Conservation (phyloP, 805 yeast species). For the Wickerhamiella slavikovae region DNA sequence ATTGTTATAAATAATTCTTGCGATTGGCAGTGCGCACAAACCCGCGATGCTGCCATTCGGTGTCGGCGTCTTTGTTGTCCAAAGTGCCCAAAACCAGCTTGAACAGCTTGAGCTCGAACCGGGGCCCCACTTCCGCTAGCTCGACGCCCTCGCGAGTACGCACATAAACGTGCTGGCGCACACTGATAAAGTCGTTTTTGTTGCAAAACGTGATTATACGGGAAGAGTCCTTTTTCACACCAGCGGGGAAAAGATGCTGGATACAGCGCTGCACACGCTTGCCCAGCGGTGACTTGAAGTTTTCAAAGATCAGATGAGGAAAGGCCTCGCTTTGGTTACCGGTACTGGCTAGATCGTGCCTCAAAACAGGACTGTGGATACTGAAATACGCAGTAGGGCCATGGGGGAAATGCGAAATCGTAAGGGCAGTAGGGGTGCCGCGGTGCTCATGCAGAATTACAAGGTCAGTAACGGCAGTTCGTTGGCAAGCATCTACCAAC, state of each 20-base stretch:
- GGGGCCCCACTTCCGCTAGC: conserved; percentile 92
- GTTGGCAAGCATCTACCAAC: conserved; percentile 62
- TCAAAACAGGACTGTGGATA: conserved; percentile 76
- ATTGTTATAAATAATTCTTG: conserved; percentile 51
- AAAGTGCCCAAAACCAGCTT: conserved; percentile 77
- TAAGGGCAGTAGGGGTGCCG: conserved; percentile 91
- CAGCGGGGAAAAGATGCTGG: conserved; percentile 88
- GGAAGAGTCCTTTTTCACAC: conserved; percentile 76
- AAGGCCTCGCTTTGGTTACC: conserved; percentile 83
- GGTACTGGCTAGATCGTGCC: conserved; percentile 74
- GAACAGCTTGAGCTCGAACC: conserved; percentile 88
- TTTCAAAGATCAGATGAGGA: conserved; percentile 87
- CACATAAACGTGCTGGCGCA: conserved; percentile 88
- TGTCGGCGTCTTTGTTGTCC: conserved; percentile 90
- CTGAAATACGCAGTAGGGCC: conserved; percentile 95
- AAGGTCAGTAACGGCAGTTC: conserved; percentile 66
- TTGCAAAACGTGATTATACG: conserved; percentile 88
- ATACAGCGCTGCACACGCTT: conserved; percentile 58
- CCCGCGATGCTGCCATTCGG: conserved; percentile 91
- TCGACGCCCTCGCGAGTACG: conserved; percentile 77
- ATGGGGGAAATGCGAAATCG: conserved; percentile 89
- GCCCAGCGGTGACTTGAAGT: conserved; percentile 65
- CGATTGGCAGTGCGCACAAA: conserved; percentile 90
- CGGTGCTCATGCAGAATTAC: conserved; percentile 85
- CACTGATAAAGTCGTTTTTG: conserved; percentile 77